Evolutionary conservation across 805 yeast genomes (phyloP).

Genomic region (Saccharomyces jurei): DNA sequence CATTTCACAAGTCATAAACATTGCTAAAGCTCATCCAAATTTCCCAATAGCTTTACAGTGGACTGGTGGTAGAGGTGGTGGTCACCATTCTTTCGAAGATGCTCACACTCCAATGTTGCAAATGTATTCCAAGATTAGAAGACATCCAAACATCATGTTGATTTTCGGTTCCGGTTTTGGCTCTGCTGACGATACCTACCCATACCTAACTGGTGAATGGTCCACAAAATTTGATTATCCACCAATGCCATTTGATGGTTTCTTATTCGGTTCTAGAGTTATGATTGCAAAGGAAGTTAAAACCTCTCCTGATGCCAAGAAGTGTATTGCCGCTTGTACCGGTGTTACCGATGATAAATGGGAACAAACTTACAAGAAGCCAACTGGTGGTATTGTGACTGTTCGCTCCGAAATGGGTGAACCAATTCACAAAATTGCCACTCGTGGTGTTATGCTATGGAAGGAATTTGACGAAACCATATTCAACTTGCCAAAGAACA

Average conservation of each 20-base stretch:
- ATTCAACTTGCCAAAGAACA: constrained; percentile 83
- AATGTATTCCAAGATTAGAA: constrained; percentile 92
- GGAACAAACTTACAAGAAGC: constrained; percentile 90
- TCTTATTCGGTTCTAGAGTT: constrained; percentile 89
- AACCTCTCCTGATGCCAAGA: constrained; percentile 89
- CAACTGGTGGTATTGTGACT: constrained; percentile 95
- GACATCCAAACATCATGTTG: constrained; percentile 77
- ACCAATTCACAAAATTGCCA: constrained; percentile 97
- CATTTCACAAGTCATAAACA: constrained; percentile 73
- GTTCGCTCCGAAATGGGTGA: constrained; percentile 99
- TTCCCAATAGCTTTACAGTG: constrained; percentile 98
- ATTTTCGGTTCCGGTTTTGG: constrained; percentile 99
- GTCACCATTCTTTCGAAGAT: constrained; percentile 98
- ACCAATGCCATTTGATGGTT: constrained; percentile 98
- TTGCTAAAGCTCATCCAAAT: constrained; percentile 90
- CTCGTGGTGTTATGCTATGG: constrained; percentile 97
- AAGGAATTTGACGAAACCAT: constrained; percentile 92
- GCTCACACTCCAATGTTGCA: constrained; percentile 96
- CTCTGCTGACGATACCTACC: constrained; percentile 91
- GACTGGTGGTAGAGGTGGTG: constrained; percentile 99
- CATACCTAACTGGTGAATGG: constrained; percentile 97
- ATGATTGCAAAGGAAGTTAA: constrained; percentile 96
- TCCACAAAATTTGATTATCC: constrained; percentile 81
- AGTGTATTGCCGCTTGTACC: constrained; percentile 79
- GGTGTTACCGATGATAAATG: constrained; percentile 87